phyloP scores from a whole-genome alignment of 2,329 filamentous ascomycete genomes.

The Orbilia ellipsospora region DNA sequence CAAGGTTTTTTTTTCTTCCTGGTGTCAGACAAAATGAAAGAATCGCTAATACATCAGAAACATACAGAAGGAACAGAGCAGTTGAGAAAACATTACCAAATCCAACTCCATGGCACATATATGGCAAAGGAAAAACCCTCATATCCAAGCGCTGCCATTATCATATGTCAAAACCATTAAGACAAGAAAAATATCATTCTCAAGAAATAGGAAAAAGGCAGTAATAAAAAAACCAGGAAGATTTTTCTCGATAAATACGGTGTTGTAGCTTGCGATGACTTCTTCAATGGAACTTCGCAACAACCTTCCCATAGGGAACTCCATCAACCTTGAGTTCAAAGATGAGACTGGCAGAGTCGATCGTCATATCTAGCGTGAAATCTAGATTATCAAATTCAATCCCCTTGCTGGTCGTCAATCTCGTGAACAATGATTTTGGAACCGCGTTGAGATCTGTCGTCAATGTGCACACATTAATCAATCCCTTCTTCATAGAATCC shows the following conservation, averaged over 20 bases:
- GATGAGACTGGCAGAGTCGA: constrained; percentile 78
- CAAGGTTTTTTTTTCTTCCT: constrained; percentile 18
- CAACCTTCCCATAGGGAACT: constrained; percentile 78
- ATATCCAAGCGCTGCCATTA: neutral
- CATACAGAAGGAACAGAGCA: constrained; percentile 2
- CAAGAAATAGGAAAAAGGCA: neutral
- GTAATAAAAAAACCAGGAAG: neutral
- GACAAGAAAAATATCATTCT: constrained; percentile 9
- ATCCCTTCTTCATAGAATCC: constrained; percentile 69
- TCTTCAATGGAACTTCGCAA: constrained; percentile 78
- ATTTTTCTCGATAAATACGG: constrained; percentile 8
- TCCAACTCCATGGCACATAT: constrained; percentile 45
- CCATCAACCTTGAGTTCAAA: constrained; percentile 85
- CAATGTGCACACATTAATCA: constrained; percentile 80
- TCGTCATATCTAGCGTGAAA: constrained; percentile 84
- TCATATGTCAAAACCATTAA: neutral
- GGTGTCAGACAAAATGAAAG: neutral
- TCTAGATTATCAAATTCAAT: constrained; percentile 85
- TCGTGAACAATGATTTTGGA: constrained; percentile 77
- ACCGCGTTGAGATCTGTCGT: constrained; percentile 83
- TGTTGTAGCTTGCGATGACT: neutral
- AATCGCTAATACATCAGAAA: constrained; percentile 52
- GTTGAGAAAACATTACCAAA: constrained; percentile 7
- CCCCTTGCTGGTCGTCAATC: constrained; percentile 80
- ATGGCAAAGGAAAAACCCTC: constrained; percentile 11